These are phyloP conservation scores for Ophiostoma novo-ulmi DNA, from an alignment of 2,329 filamentous ascomycete species.

Conservation along the genomic window DNA sequence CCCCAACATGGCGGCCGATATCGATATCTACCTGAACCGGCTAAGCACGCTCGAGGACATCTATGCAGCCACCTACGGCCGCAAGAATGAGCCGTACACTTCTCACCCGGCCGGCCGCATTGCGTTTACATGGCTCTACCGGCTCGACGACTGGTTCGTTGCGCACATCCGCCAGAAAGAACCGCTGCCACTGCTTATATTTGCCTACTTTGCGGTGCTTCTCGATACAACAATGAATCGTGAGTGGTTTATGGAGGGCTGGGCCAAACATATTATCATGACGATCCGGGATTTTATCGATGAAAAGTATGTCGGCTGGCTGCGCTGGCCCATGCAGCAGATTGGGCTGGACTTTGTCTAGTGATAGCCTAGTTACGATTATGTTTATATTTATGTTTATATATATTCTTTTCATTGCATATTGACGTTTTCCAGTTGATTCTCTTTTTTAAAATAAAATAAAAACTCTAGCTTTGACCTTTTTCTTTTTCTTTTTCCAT, in stretches of 20 bases:
- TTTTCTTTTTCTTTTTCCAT: neutral
- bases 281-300: neutral
- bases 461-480: neutral
- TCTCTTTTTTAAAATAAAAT: too few relatives aligned
- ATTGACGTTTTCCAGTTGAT: neutral
- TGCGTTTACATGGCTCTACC: neutral
- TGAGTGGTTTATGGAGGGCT: constrained; percentile 4
- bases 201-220: constrained; percentile 7
- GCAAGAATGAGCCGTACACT: neutral
- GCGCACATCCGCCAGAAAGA: neutral
- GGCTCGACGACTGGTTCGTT: constrained; percentile 4
- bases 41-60: neutral
- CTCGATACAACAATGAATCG: neutral
- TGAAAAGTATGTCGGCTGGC: neutral
- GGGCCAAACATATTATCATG: neutral
- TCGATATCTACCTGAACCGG: neutral
- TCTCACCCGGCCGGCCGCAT: neutral
- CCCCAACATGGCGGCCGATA: neutral
- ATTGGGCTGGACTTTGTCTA: neutral
- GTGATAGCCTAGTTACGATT: neutral
- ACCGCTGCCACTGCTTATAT: neutral
- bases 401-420: neutral
- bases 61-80: neutral
- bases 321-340: neutral
- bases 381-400: neutral